Evolutionary conservation across 768 basidiomycete species (phyloP).

Genomic region (Suillus subluteus): DNA sequence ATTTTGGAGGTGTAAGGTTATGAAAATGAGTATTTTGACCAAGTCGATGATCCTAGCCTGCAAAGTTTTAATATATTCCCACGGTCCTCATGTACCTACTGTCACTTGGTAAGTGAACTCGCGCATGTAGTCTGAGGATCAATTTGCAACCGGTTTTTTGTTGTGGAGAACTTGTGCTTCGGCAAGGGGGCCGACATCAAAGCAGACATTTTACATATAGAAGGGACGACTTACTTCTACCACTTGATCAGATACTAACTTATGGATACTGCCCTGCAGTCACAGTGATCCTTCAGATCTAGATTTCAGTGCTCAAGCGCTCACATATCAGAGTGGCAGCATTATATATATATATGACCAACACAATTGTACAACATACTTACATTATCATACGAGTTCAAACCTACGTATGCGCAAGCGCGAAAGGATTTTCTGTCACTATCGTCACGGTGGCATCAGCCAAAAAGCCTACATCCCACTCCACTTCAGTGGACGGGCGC

Average conservation of each 20-base stretch:
- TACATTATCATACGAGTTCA: not conserved
- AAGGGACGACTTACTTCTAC: not conserved
- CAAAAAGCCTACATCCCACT: constrained; percentile 7
- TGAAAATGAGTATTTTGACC: not conserved
- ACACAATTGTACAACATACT: not conserved
- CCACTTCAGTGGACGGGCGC: not conserved
- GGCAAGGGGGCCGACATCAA: not conserved
- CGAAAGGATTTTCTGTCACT: not conserved
- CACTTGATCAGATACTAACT: no score
- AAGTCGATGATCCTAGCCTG: not conserved
- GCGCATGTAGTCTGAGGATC: not conserved
- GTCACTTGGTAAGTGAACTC: not conserved
- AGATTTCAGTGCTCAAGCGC: no score
- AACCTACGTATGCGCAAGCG: not conserved
- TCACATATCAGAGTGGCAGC: not conserved
- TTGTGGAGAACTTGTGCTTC: not conserved
- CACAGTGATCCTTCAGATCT: not conserved
- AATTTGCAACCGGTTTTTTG: not conserved
- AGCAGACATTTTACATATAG: not conserved
- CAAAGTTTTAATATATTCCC: constrained; percentile 7
- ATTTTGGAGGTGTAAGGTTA: constrained; percentile 33
- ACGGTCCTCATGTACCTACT: constrained; percentile 6
- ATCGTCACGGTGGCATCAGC: constrained; percentile 3
- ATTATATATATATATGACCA: not conserved
- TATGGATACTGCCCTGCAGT: no score